Evolutionary conservation across 1,284 basidiomycete species (phyloP), one percentile per base, ranked within the genome.

Genomic region (Ceratobasidium sp.): DNA sequence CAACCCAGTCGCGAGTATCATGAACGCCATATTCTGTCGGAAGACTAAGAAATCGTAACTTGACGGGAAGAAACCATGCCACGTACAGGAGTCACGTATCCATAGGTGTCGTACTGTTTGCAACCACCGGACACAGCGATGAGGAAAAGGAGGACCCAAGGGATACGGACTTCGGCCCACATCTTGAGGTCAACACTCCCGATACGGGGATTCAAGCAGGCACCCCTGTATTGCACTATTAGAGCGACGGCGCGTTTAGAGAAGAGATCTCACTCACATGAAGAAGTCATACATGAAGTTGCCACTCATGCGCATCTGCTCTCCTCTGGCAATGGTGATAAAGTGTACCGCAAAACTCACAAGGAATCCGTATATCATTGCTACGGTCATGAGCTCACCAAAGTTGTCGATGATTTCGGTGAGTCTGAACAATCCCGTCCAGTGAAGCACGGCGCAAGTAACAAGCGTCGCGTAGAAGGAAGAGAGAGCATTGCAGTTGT

Each of bases 111-210:
- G 79, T 98, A 97, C 81, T 99, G 97, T 83, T 97, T 97, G 84
- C 94, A 94, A 21, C 90, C 92, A 72, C 95, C 97, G 45, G 93
- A 96, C 52, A 98, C 88, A 9, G 95, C 87, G 78, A 98, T 87
- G 81, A 97, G 90, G 85, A 98, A 98, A n/a, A 97, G 90, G 72
- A 98, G 88, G 26, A 97, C 91, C 97, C 97, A 99, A 6, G 96
- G 96, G 77, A 99, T 94, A 65, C 97, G 89, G 72, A 99, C 97
- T 81, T 99, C 97, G 32, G 95, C 94, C 89, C 96, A 99, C 96
- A 99, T 98, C 85, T 99, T 99, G 78, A 99, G 84, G 82, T 98
- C 97, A 77, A 99, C 87, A 41, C 86, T 85, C n/a, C 95, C 95
- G 76, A 99, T 87, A 73, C 97, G 89, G 14, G 97, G 97, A 83